Percentiles rank a stretch among this genome's conserved stretches.
phyloP scores from a whole-genome alignment of 1,284 basidiomycete species.

The Volvariella surrecta region DNA sequence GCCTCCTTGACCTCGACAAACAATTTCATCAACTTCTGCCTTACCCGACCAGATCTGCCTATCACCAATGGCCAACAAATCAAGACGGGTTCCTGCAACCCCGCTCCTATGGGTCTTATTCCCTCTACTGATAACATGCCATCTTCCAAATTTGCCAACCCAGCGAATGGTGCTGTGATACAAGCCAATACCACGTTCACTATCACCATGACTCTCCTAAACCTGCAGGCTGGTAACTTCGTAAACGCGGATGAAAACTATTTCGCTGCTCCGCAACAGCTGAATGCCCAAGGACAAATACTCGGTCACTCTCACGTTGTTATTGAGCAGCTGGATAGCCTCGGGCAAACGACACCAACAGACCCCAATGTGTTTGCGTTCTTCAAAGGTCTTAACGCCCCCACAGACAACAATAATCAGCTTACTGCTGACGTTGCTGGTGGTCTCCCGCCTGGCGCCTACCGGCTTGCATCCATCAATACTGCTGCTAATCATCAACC shows the following conservation, averaged over 20 bases:
- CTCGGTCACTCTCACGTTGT: slow-evolving; percentile 54
- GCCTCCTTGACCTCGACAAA: slow-evolving; percentile 49
- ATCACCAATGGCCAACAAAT: slow-evolving; percentile 39
- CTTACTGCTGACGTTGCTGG: slow-evolving; percentile 36
- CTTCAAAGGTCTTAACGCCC: slow-evolving; percentile 51
- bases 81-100: slow-evolving; percentile 50
- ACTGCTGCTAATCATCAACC: slow-evolving; percentile 50
- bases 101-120: slow-evolving; percentile 44
- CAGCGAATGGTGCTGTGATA: slow-evolving; percentile 38
- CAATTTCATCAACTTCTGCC: slow-evolving; percentile 57
- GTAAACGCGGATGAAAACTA: slow-evolving; percentile 48
- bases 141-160: slow-evolving; percentile 42
- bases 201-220: slow-evolving; percentile 40
- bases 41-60: slow-evolving; percentile 21
- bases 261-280: slow-evolving; percentile 51
- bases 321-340: slow-evolving; percentile 36
- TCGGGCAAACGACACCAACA: slow-evolving; percentile 35
- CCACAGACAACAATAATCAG: slow-evolving; percentile 32
- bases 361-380: slow-evolving; percentile 46
- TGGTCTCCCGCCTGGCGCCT: slow-evolving; percentile 48
- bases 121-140: slow-evolving; percentile 42
- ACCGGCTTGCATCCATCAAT: slow-evolving; percentile 46
- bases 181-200: slow-evolving; percentile 40
- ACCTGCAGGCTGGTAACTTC: slow-evolving; percentile 45
- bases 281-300: slow-evolving; percentile 39